Evolutionary conservation across 192 early-diverging fungal species (phyloP).

Genomic region (Backusella macrospora): DNA sequence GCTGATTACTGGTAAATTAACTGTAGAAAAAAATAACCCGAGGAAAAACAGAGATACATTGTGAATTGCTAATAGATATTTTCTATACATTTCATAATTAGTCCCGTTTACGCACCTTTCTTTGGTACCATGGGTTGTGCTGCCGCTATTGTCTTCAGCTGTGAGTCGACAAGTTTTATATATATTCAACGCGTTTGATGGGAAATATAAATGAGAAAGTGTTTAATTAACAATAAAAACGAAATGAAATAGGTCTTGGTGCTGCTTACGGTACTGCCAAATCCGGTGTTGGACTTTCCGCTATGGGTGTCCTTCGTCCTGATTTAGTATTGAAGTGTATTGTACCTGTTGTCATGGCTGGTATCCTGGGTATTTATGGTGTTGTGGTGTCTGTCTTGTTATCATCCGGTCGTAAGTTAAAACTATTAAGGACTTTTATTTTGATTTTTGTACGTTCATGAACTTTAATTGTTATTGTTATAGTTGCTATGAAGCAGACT

Average conservation of each 20-base stretch:
- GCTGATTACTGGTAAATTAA: conserved; percentile 4
- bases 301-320: conserved; percentile 93
- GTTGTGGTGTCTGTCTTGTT: conserved; percentile 95
- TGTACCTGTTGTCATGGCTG: conserved; percentile 98
- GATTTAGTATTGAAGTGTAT: conserved; percentile 87
- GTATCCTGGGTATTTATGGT: conserved; percentile 98
- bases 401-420: conserved; percentile 68
- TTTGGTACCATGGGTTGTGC: conserved; percentile 93
- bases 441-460: background rate
- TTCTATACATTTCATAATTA: background rate
- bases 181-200: background rate
- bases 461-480: background rate
- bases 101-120: conserved; percentile 94
- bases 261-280: conserved; percentile 99
- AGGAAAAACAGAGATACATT: background rate
- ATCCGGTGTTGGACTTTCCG: conserved; percentile 94
- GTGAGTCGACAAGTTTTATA: conserved; percentile 53
- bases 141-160: conserved; percentile 88
- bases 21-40: background rate
- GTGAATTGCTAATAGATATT: background rate
- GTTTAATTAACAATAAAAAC: background rate
- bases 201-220: background rate
- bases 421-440: background rate
- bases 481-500: conserved; percentile 46
- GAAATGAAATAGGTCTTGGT: conserved; percentile 67